Evolutionary conservation across 139 green algal genomes (phyloP).

Genomic region (Chlamydomonas incerta): DNA sequence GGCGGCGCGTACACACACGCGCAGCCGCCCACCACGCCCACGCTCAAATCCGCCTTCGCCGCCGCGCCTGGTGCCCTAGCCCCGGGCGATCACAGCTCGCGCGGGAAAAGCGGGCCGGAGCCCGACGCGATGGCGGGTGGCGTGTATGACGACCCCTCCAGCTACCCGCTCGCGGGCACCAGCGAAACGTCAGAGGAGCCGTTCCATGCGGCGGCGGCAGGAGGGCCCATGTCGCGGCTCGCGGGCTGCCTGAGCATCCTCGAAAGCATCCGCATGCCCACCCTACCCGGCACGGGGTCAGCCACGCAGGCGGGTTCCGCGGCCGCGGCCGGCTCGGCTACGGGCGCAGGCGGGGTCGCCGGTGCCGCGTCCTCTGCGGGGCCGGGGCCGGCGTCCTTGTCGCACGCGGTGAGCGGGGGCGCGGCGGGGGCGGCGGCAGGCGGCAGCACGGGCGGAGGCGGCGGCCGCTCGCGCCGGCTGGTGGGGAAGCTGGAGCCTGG

Average conservation of each 20-base stretch:
- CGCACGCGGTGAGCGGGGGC: no score
- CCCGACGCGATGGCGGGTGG: no score
- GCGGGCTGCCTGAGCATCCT: conserved; percentile 44
- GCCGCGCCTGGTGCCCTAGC: no score
- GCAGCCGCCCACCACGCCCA: no score
- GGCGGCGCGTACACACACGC: no score
- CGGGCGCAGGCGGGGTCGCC: neutral
- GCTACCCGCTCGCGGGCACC: neutral
- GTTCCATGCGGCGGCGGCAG: neutral
- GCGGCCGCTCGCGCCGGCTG: neutral
- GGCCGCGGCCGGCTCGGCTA: neutral
- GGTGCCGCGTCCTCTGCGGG: no score
- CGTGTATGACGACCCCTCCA: no score
- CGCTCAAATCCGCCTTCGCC: no score
- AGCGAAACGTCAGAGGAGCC: conserved; percentile 24
- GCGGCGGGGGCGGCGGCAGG: no score
- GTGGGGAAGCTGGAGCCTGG: neutral
- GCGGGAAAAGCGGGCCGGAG: no score
- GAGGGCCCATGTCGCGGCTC: conserved; percentile 11
- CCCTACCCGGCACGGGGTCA: neutral
- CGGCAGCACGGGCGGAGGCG: neutral
- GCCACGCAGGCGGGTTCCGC: no score
- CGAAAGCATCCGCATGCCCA: neutral
- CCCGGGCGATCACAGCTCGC: no score
- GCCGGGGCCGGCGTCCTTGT: neutral